Conservation (phyloP, 2,329 filamentous ascomycete genomes). For the Ustulina deusta region DNA sequence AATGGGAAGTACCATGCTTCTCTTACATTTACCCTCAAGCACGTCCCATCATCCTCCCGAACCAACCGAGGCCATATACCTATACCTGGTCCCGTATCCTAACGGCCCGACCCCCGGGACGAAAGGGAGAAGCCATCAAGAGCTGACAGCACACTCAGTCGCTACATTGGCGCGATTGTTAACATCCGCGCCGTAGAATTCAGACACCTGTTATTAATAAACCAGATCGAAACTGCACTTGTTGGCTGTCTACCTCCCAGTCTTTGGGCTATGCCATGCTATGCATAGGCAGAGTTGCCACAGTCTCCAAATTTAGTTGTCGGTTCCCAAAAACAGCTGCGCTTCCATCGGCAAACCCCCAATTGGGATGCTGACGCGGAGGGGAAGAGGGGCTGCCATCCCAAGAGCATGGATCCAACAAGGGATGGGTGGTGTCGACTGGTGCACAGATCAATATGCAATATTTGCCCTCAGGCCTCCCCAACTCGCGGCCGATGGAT, state of each 20-base stretch:
- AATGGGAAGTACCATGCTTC: slow-evolving; percentile 34
- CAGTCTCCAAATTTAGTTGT: slow-evolving; percentile 30
- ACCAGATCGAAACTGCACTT: slow-evolving; percentile 5
- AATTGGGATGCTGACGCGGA: slow-evolving; percentile 13
- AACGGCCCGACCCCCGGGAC: slow-evolving; percentile 17
- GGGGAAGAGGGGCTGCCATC: slow-evolving; percentile 3
- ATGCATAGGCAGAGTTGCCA: slow-evolving; percentile 11
- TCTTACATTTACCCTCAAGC: no score
- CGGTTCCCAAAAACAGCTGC: slow-evolving; percentile 11
- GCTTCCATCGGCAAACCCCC: neutral
- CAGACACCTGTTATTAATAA: slow-evolving; percentile 11
- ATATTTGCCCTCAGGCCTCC: slow-evolving; percentile 11
- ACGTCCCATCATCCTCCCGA: slow-evolving; percentile 23
- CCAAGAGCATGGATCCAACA: slow-evolving; percentile 19
- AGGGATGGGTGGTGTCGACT: neutral
- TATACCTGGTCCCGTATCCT: neutral
- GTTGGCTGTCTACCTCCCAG: neutral
- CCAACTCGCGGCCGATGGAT: neutral
- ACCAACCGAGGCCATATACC: slow-evolving; percentile 8
- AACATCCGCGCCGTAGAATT: no score
- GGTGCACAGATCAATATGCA: slow-evolving; percentile 5
- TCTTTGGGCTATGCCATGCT: slow-evolving; percentile 2
- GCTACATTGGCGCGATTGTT: neutral
- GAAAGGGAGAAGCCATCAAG: slow-evolving; percentile 10
- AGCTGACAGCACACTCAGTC: neutral